A percentile compares a stretch with the other conserved stretches of the same genome.
phyloP scores from a whole-genome alignment of 2,329 filamentous ascomycete species.

The Coniochaeta sp. region DNA sequence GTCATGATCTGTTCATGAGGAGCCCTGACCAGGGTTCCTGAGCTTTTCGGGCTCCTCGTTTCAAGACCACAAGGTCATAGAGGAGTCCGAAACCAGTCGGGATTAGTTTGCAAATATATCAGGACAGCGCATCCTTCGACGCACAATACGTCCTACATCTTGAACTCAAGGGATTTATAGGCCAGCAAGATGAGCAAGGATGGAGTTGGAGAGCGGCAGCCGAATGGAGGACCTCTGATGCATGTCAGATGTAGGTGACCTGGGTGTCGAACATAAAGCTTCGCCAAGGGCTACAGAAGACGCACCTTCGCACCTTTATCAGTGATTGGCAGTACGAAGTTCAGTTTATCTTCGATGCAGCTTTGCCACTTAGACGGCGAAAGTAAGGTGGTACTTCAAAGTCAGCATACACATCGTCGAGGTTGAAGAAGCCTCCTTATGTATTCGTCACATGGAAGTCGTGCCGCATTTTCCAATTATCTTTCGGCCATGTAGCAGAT shows the following conservation, averaged over 20 bases:
- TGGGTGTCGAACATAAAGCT: neutral
- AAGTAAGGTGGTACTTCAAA: too few relatives aligned
- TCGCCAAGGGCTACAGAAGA: neutral
- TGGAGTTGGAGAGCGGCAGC: neutral
- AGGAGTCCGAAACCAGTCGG: neutral
- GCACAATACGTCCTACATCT: neutral
- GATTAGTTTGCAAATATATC: neutral
- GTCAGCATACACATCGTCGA: too few relatives aligned
- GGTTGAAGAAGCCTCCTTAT: too few relatives aligned
- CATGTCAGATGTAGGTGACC: neutral
- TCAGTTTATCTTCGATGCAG: neutral
- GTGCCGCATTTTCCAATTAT: too few relatives aligned
- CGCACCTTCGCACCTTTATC: neutral
- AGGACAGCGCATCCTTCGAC: too few relatives aligned
- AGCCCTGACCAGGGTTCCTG: neutral
- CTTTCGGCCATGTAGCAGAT: too few relatives aligned
- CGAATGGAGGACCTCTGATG: neutral
- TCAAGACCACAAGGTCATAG: too few relatives aligned
- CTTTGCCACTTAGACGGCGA: too few relatives aligned
- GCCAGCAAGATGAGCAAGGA: neutral
- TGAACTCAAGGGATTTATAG: neutral
- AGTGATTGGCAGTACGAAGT: neutral
- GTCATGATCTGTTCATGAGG: slow-evolving; percentile 12
- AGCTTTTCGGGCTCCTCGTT: too few relatives aligned
- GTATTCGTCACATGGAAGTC: too few relatives aligned